phyloP scores from a whole-genome alignment of 352 stramenopile species.

The Phytopythium sindhum region DNA sequence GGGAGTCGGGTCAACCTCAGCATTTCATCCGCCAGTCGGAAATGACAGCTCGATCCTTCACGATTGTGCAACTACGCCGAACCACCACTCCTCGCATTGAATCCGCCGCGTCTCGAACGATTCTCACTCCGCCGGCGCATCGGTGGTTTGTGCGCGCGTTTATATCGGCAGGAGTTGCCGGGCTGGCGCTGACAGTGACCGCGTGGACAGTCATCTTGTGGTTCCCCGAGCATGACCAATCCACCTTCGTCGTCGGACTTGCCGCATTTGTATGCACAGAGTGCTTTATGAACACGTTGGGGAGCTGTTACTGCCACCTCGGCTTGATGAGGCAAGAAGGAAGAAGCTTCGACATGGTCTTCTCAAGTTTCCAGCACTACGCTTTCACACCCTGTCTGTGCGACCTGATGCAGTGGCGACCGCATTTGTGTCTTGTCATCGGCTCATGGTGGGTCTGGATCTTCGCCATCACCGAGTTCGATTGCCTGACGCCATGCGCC shows the following conservation, averaged over 20 bases:
- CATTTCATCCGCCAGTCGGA: background rate
- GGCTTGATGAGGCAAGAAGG: too few relatives aligned
- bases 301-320: too few relatives aligned
- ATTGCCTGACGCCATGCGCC: background rate
- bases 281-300: too few relatives aligned
- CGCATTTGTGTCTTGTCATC: constrained; percentile 14
- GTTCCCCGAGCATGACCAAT: too few relatives aligned
- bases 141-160: background rate
- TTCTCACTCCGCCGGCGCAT: background rate
- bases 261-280: background rate
- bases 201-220: background rate
- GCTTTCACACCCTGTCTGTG: constrained; percentile 13
- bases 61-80: background rate
- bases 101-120: background rate
- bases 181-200: background rate
- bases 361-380: background rate
- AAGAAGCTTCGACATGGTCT: background rate
- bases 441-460: background rate
- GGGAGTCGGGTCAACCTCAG: too few relatives aligned
- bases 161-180: background rate
- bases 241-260: background rate
- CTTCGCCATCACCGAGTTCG: background rate
- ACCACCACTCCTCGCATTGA: background rate
- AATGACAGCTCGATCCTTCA: background rate
- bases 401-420: constrained; percentile 29